A percentile compares a stretch with the other conserved stretches of the same genome.
These are phyloP conservation scores for Phialophora tarda DNA, from an alignment of 2,329 filamentous ascomycete species.

Conservation along the genomic window DNA sequence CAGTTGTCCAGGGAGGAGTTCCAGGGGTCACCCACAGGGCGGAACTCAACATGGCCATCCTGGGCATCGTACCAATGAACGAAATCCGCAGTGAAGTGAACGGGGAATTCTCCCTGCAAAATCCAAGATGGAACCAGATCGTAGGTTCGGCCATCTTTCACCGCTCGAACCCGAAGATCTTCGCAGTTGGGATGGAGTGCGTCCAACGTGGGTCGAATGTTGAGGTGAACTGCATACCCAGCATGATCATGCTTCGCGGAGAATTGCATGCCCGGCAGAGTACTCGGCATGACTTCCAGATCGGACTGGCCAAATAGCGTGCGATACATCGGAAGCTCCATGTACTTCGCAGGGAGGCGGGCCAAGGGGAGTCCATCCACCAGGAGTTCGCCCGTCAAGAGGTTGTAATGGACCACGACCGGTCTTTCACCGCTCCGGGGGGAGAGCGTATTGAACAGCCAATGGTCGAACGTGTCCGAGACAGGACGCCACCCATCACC, in stretches of 20 bases:
- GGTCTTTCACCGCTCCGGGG: conserved; percentile 1
- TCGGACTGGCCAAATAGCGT: conserved; percentile 52
- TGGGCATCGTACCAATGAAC: conserved; percentile 56
- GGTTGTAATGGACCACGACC: conserved; percentile 53
- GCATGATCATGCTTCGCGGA: conserved; percentile 22
- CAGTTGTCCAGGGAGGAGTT: conserved; percentile 40
- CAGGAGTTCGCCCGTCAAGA: conserved; percentile 59
- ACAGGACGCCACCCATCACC: conserved; percentile 15
- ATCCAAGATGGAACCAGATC: conserved; percentile 46
- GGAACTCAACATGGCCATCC: conserved; percentile 43
- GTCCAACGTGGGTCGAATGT: conserved; percentile 7
- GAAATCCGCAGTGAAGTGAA: conserved; percentile 48
- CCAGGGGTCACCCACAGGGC: conserved; percentile 43
- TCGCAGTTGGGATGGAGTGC: not conserved
- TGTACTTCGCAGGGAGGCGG: conserved; percentile 56
- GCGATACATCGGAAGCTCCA: conserved; percentile 49
- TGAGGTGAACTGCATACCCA: conserved; percentile 39
- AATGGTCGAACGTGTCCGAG: conserved; percentile 41
- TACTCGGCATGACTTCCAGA: conserved; percentile 54
- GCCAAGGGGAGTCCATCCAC: conserved; percentile 58
- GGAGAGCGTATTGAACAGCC: conserved; percentile 42
- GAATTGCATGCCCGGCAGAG: conserved; percentile 32
- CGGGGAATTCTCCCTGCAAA: conserved; percentile 43
- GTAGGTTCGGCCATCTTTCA: conserved; percentile 27
- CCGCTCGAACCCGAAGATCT: conserved; percentile 7